phyloP scores from a whole-genome alignment of 1,284 basidiomycete genomes.

The Fomitopsis schrenkii region DNA sequence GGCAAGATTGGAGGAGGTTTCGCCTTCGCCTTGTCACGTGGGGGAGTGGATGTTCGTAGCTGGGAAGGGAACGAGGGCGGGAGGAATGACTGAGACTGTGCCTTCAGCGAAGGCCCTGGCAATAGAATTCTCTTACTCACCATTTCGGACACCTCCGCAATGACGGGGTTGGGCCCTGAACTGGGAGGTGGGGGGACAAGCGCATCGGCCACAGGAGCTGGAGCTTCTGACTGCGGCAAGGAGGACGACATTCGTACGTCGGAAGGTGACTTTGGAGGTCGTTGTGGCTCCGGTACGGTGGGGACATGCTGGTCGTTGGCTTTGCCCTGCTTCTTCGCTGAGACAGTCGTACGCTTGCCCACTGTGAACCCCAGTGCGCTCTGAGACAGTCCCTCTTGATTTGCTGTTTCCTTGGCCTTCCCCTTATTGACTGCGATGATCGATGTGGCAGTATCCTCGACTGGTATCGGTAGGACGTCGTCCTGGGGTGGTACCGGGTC shows the following conservation, averaged over 20 bases:
- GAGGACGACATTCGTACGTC: slow-evolving; percentile 3
- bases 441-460: neutral
- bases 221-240: neutral
- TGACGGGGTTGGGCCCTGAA: neutral
- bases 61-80: slow-evolving; percentile 37
- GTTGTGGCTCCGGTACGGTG: slow-evolving; percentile 1
- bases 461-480: neutral
- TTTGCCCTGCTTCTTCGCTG: neutral
- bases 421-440: slow-evolving; percentile 9
- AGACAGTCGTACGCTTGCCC: neutral
- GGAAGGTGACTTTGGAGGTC: slow-evolving; percentile 11
- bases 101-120: slow-evolving; percentile 12
- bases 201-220: neutral
- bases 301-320: neutral
- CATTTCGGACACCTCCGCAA: slow-evolving; percentile 24
- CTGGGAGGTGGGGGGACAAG: neutral
- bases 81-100: slow-evolving; percentile 24
- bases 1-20: slow-evolving; percentile 29
- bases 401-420: slow-evolving; percentile 8
- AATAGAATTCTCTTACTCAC: slow-evolving; percentile 24
- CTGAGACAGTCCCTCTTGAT: neutral
- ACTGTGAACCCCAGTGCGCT: neutral
- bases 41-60: slow-evolving; percentile 35
- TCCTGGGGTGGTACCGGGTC: neutral
- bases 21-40: slow-evolving; percentile 9